A percentile compares a stretch with the other conserved stretches of the same genome.
Evolutionary conservation across 1,139 yeast species (phyloP).

Genomic region (Wickerhamiella infanticola): DNA sequence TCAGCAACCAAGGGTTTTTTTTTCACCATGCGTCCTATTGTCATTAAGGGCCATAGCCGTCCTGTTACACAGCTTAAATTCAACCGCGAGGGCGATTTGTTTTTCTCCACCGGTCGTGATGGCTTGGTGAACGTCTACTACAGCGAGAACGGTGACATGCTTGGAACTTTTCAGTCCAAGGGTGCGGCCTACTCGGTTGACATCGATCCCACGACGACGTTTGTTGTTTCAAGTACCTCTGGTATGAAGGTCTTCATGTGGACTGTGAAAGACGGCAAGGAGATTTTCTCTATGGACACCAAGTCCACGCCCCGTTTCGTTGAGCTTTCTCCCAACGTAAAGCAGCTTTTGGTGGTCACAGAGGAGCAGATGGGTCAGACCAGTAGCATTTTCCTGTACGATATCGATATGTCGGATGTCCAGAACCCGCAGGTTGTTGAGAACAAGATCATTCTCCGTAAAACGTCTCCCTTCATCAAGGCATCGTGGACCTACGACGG

Average conservation of each 20-base stretch:
- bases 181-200: constrained; percentile 97
- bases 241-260: constrained; percentile 78
- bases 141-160: constrained; percentile 88
- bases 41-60: constrained; percentile 25
- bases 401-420: constrained; percentile 35
- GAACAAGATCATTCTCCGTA: constrained; percentile 36
- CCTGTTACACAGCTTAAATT: constrained; percentile 58
- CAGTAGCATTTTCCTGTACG: constrained; percentile 61
- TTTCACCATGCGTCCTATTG: constrained; percentile 24
- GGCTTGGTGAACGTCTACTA: constrained; percentile 56
- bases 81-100: constrained; percentile 87
- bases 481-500: constrained; percentile 82
- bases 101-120: constrained; percentile 89
- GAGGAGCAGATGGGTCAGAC: constrained; percentile 88
- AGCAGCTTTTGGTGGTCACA: constrained; percentile 55
- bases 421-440: constrained; percentile 26
- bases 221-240: constrained; percentile 80
- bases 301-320: constrained; percentile 85
- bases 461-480: constrained; percentile 57
- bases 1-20: not conserved
- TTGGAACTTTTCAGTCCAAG: constrained; percentile 80
- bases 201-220: constrained; percentile 49
- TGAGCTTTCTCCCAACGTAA: constrained; percentile 65
- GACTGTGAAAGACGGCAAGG: constrained; percentile 67
- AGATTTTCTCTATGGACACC: constrained; percentile 57